Percentiles rank a stretch among this genome's conserved stretches.
Conservation (phyloP, 2,329 filamentous ascomycete genomes). For the Karstenula rhodostoma region DNA sequence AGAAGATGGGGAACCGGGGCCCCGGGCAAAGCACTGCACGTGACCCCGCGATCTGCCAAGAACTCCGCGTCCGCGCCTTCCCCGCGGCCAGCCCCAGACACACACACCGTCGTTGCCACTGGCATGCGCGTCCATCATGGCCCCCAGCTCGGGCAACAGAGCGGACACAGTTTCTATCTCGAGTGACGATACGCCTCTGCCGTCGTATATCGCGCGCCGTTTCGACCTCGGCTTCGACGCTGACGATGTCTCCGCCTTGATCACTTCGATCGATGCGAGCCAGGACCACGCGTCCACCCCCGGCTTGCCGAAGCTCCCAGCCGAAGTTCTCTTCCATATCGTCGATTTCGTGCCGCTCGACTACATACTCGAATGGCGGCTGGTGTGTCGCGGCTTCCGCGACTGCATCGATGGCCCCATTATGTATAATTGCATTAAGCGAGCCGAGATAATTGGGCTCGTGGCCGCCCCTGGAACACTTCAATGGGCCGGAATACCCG, state of each 20-base stretch:
- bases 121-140: not conserved
- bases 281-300: constrained; percentile 22
- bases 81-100: not conserved
- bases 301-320: constrained; percentile 33
- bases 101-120: not conserved
- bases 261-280: constrained; percentile 41
- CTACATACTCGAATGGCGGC: constrained; percentile 37
- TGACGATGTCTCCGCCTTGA: constrained; percentile 37
- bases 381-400: constrained; percentile 40
- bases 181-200: constrained; percentile 17
- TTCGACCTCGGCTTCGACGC: constrained; percentile 34
- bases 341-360: constrained; percentile 38
- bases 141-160: not conserved
- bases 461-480: constrained; percentile 19
- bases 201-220: constrained; percentile 33
- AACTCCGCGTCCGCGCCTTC: constrained; percentile 4
- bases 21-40: not conserved
- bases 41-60: constrained; percentile 13
- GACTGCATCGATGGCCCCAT: constrained; percentile 43
- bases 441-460: constrained; percentile 34
- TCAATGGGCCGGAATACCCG: constrained; percentile 14
- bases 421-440: constrained; percentile 31
- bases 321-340: constrained; percentile 39
- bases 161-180: not conserved
- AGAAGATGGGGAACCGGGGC: too few species aligned